These are phyloP conservation scores for Cyclospora cayetanensis DNA, from an alignment of 169 alveolate species.

Conservation along the genomic window DNA sequence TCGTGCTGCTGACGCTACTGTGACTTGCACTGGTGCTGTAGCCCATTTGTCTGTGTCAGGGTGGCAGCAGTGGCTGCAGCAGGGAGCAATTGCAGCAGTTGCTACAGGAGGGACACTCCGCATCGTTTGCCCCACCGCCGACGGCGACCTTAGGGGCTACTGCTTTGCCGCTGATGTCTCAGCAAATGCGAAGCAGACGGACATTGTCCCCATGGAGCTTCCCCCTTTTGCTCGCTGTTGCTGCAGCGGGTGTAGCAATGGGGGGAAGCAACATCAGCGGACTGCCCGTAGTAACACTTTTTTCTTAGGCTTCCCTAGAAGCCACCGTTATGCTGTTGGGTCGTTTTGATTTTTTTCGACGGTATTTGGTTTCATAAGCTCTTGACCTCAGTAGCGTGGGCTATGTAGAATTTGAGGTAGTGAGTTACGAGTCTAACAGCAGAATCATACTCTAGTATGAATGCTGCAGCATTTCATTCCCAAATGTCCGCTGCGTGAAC, in stretches of 20 bases:
- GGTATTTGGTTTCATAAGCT: too few species aligned
- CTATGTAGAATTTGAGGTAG: too few species aligned
- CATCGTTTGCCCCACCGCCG: constrained; percentile 61
- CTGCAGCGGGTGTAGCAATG: constrained; percentile 32
- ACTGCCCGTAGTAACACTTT: constrained; percentile 54
- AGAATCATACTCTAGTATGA: too few species aligned
- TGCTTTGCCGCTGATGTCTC: constrained; percentile 27
- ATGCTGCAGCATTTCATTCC: too few species aligned
- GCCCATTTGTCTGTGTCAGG: constrained; percentile 55
- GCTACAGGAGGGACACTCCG: constrained; percentile 50
- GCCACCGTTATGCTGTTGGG: too few species aligned
- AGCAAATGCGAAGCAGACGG: neutral
- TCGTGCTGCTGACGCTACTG: constrained; percentile 67
- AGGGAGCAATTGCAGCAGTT: too few species aligned
- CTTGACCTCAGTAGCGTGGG: too few species aligned
- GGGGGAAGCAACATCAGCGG: constrained; percentile 41
- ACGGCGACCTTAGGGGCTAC: constrained; percentile 61
- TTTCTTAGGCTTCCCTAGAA: constrained; percentile 69
- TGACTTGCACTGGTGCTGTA: constrained; percentile 11
- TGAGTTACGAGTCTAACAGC: too few species aligned
- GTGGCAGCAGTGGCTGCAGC: constrained; percentile 31
- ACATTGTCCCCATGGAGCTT: neutral
- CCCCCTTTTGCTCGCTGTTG: neutral
- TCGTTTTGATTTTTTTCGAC: too few species aligned
- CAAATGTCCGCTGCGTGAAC: too few species aligned